Base-by-base conservation (phyloP, 768 basidiomycete species). In the Lyophyllum semitale region DNA sequence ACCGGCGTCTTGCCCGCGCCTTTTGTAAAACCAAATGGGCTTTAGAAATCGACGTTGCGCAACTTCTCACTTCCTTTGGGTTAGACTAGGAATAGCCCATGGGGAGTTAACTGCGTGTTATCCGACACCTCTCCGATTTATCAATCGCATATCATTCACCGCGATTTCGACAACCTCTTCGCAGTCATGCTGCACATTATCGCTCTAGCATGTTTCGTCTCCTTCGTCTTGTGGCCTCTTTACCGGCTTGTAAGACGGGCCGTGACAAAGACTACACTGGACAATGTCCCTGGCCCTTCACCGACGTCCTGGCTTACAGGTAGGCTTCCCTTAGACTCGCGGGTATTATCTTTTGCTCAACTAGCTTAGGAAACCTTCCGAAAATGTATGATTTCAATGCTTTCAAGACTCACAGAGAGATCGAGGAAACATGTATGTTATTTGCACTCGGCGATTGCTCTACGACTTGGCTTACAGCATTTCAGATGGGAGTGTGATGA, bases 311-410 rank as follows among this genome's bases (percentile, higher is more conserved):
- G 41, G 41, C 41, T 42, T 26, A 42, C 12, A 42, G 41, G 41
- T 42, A 42, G 13, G 9, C 25, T 42, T 42, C 18, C 3, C n/a
- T n/a, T 42, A 11, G 2, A 22, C 20, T 15, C 15, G 15, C 2
- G 25, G 11, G 25, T 4, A 9, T 15, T 4, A 8, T 8, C 13
- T 11, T 8, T 42, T 8, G n/a, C 23, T 8, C 11, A 6, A 44
- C 30, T 22, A 15, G n/a, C 27, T 6, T 13, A 53, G 51, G 51
- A 17, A 53, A 53, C 29, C 29, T 53, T 25, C 27, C 40, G 9
- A 26, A 53, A 12, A 26, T 53, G 40, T 53, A 27, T 23, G 32
- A 53, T 33, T 22, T 25, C 26, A 53, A 53, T 26, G 51, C 51
- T 25, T 53, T 35, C 35, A 44, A 27, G 23, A 43, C 42, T 18